Base-by-base conservation (phyloP, 2,329 filamentous ascomycete genomes). In the Penicillium glabrum region DNA sequence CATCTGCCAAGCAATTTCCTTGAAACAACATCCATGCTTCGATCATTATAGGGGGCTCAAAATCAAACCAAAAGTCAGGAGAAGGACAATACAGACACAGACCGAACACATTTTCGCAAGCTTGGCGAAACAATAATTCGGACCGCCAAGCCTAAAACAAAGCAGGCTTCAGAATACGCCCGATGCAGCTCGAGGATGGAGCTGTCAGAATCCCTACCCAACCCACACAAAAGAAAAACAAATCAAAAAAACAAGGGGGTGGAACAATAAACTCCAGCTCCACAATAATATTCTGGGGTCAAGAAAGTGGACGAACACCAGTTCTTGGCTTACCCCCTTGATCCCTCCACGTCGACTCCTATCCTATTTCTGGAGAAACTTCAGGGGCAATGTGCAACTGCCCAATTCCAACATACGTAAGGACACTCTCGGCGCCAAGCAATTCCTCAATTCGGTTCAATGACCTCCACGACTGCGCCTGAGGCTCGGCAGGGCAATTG, bases 91-190 rank as follows among this genome's bases (percentile, higher is more conserved):
- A 13, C 27, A 29, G 45, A 46, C n/a, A n/a, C n/a, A 29, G 45
- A 21, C 41, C 11, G 37, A 53, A 50, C 31, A 14, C 13, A 33
- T 33, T 33, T 61, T 45, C 54, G 57, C 48, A 33, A 35, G 45
- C 54, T 59, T 59, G 59, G 59, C 59, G 11, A 26, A 27, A 44
- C 41, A 53, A 57, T 41, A 51, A 46, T 53, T 46, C 51, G 50
- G 59, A 51, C 54, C 50, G 59, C 57, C 59, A 61, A 59, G 57
- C 14, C 51, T 11, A 16, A 26, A 46, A 21, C 51, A 46, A n/a
- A 46, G 23, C 51, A 46, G 16, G 21, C 50, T 61, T 61, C 59
- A 57, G 52, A 61, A 59, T 57, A 57, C 54, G 57, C 24, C 57
- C 49, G 43, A 49, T 57, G 59, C 44, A 35, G 57, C 49, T 49